Base-by-base conservation (phyloP, 2,329 filamentous ascomycete species). In the Coniochaeta prunicola region DNA sequence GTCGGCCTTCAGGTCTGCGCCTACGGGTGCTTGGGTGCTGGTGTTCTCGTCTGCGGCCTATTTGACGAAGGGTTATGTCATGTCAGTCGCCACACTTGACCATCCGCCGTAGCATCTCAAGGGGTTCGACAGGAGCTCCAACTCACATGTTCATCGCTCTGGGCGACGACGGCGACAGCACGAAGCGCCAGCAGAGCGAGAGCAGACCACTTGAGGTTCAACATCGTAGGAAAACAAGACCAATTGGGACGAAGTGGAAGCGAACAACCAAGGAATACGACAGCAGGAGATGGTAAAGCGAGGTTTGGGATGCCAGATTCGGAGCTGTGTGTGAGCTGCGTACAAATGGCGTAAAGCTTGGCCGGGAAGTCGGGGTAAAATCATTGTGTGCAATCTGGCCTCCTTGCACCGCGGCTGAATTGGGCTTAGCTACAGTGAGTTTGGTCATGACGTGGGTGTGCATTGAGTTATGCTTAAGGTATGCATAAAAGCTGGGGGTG, bases 121-220 rank as follows among this genome's bases (percentile, higher is more conserved):
- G 58, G 33, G 9, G 53, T 56, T 53, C 58, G 40, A 10, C 10
- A 10, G 40, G 5, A 50, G 40, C 17, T 45, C 12, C 66, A 63
- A 62, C 59, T 61, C 61, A 64, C 45, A 79, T 85, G 70, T 79
- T 88, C 83, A 68, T 79, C 78, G 60, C 76, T 79, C 69, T 85
- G 81, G 61, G 86, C 86, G 66, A 84, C 79, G 67, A 82, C 85
- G 71, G 84, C 80, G 64, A 89, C 77, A 65, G 87, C 81, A 72
- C 85, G 83, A 67, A 90, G 77, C 62, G 89, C 88, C 74, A 91
- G 78, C 62, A 92, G 76, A 66, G 87, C 86, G 68, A 93, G 77
- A 60, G 88, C 80, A 67, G 89, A 84, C 69, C 89, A 81, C 76
- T 86, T 87, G 75, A 90, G 81, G 70, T 83, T 84, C 76, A 87